Percentiles rank a stretch among this genome's conserved stretches.
Evolutionary conservation across 2,329 filamentous ascomycete genomes (phyloP).

Genomic region (Samsoniella hepiali): DNA sequence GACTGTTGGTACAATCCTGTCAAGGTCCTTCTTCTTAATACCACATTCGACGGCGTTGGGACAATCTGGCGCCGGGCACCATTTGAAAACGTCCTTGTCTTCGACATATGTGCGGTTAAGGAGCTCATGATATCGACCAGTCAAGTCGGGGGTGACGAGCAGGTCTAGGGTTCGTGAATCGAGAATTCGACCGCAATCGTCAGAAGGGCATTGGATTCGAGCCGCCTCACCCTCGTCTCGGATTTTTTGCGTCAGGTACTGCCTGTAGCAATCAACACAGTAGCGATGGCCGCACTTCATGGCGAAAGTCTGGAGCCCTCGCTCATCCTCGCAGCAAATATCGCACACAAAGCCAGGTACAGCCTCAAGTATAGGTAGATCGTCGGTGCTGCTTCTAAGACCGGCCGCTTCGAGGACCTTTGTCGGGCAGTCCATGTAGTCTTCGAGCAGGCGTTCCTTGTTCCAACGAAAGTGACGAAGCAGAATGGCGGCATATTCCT

Average conservation of each 20-base stretch:
- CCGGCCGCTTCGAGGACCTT: constrained; percentile 82
- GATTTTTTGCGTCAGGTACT: constrained; percentile 91
- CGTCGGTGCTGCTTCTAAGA: constrained; percentile 61
- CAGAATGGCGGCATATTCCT: constrained; percentile 87
- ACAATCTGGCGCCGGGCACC: constrained; percentile 98
- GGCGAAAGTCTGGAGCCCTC: constrained; percentile 76
- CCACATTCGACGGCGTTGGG: constrained; percentile 86
- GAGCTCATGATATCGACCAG: constrained; percentile 71
- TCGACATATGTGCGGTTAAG: constrained; percentile 95
- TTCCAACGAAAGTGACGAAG: constrained; percentile 92
- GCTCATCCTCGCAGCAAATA: constrained; percentile 90
- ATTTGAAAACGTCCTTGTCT: constrained; percentile 91
- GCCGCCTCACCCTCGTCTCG: constrained; percentile 93
- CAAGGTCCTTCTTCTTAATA: constrained; percentile 83
- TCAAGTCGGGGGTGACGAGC: constrained; percentile 58
- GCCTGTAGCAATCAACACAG: constrained; percentile 86
- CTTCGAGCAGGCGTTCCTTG: constrained; percentile 89
- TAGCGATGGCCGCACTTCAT: constrained; percentile 95
- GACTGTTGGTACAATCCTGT: constrained; percentile 84
- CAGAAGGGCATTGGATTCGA: constrained; percentile 86
- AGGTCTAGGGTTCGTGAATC: constrained; percentile 85
- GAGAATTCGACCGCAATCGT: constrained; percentile 84
- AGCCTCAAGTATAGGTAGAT: constrained; percentile 64
- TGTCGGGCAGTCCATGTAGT: constrained; percentile 88
- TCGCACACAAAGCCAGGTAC: constrained; percentile 82